Evolutionary conservation across 164 flowering plant species (phyloP).

Genomic region (Magnolia changhungtana): DNA sequence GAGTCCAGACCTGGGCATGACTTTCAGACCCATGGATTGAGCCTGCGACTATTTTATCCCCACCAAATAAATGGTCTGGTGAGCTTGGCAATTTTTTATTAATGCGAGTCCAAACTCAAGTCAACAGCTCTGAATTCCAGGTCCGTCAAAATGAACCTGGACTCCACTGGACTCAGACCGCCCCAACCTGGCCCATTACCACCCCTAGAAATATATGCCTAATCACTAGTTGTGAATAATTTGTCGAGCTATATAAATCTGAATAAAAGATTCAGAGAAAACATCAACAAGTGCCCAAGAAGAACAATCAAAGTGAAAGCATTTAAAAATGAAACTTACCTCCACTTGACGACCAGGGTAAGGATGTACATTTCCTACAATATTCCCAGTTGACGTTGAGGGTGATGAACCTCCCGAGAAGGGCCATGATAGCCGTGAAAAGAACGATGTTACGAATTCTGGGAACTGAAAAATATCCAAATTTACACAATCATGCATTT

Average conservation of each 20-base stretch:
- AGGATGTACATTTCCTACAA: constrained; percentile 42
- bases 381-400: constrained; percentile 46
- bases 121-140: not conserved
- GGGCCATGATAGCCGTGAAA: constrained; percentile 67
- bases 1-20: too few species aligned
- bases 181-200: not conserved
- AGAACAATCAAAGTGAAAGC: not conserved
- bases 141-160: not conserved
- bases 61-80: not conserved
- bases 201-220: not conserved
- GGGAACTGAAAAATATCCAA: constrained; percentile 57
- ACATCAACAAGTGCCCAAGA: not conserved
- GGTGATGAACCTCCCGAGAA: constrained; percentile 48
- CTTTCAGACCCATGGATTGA: too few species aligned
- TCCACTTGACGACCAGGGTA: constrained; percentile 50
- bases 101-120: not conserved
- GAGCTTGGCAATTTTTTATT: not conserved
- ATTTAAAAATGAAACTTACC: constrained; percentile 38
- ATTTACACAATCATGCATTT: not conserved
- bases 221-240: not conserved
- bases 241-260: not conserved
- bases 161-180: not conserved
- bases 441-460: constrained; percentile 55
- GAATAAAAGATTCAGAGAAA: not conserved
- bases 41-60: too few species aligned